Conservation (phyloP, 2,329 filamentous ascomycete genomes). For the Rhinocladiella similis region DNA sequence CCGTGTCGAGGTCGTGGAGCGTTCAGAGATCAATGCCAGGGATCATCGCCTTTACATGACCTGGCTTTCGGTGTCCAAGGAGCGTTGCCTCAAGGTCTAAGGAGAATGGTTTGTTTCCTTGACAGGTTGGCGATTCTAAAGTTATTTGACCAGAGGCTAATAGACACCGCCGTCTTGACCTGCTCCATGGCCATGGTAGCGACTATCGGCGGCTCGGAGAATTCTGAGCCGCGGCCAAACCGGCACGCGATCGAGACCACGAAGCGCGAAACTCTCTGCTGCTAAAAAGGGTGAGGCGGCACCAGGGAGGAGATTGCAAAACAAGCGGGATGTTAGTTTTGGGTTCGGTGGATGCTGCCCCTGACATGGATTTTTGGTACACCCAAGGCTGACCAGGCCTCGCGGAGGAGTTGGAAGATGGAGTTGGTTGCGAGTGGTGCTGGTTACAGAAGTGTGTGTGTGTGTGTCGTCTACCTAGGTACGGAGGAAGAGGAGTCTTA, state of each 20-base stretch:
- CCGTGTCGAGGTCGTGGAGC: too few species aligned
- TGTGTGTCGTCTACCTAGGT: too few species aligned
- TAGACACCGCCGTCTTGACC: neutral
- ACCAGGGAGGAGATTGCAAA: neutral
- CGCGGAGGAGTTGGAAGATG: neutral
- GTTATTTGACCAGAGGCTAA: too few species aligned
- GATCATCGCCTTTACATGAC: too few species aligned
- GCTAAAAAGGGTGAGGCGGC: neutral
- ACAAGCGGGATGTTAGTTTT: neutral
- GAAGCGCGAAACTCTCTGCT: neutral
- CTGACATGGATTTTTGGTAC: neutral
- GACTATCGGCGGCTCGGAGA: neutral
- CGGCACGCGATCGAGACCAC: neutral
- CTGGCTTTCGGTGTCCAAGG: too few species aligned
- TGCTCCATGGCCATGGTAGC: neutral
- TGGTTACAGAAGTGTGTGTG: too few species aligned
- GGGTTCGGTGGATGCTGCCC: neutral
- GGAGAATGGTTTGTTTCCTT: too few species aligned
- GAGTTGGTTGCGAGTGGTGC: neutral
- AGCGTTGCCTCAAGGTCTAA: too few species aligned
- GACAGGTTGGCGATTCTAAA: too few species aligned
- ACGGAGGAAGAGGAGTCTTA: too few species aligned
- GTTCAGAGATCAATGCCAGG: too few species aligned
- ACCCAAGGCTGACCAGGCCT: neutral
- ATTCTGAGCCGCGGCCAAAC: neutral